Evolutionary conservation across 768 basidiomycete genomes (phyloP).

Genomic region (Inosperma sp.): DNA sequence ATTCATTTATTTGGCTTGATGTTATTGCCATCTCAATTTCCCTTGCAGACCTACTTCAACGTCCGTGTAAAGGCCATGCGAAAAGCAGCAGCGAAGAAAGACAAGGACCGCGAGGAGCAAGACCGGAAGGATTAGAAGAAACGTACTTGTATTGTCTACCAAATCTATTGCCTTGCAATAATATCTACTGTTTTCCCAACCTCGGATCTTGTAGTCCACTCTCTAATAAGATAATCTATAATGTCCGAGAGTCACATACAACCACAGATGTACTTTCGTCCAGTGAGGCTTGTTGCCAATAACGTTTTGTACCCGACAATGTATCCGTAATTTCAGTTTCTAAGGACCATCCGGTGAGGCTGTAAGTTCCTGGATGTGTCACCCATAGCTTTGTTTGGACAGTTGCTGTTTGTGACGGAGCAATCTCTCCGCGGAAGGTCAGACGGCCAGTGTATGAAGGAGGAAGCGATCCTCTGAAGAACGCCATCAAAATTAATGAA

Average conservation of each 20-base stretch:
- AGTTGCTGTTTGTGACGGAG: slow-evolving; percentile 41
- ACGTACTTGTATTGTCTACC: neutral
- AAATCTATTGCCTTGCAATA: too few relatives aligned
- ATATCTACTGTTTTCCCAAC: too few relatives aligned
- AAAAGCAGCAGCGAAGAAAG: slow-evolving; percentile 49
- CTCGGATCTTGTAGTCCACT: neutral
- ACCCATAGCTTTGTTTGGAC: slow-evolving; percentile 56
- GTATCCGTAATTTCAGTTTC: slow-evolving; percentile 41
- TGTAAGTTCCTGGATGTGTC: slow-evolving; percentile 58
- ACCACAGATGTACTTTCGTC: slow-evolving; percentile 28
- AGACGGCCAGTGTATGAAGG: slow-evolving; percentile 64
- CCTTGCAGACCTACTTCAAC: slow-evolving; percentile 64
- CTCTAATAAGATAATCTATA: slow-evolving; percentile 8
- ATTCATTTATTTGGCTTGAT: slow-evolving; percentile 21
- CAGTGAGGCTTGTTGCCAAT: slow-evolving; percentile 30
- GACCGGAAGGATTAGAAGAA: slow-evolving; percentile 16
- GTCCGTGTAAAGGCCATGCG: slow-evolving; percentile 62
- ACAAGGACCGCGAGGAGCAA: slow-evolving; percentile 28
- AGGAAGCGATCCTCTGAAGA: slow-evolving; percentile 38
- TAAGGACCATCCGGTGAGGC: slow-evolving; percentile 62
- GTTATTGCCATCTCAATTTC: slow-evolving; percentile 8
- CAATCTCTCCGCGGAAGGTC: slow-evolving; percentile 55
- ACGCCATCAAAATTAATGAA: neutral
- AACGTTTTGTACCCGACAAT: slow-evolving; percentile 26
- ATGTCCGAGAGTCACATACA: slow-evolving; percentile 24